phyloP scores from a whole-genome alignment of 1,284 basidiomycete species.

The Naganishia liquefaciens region DNA sequence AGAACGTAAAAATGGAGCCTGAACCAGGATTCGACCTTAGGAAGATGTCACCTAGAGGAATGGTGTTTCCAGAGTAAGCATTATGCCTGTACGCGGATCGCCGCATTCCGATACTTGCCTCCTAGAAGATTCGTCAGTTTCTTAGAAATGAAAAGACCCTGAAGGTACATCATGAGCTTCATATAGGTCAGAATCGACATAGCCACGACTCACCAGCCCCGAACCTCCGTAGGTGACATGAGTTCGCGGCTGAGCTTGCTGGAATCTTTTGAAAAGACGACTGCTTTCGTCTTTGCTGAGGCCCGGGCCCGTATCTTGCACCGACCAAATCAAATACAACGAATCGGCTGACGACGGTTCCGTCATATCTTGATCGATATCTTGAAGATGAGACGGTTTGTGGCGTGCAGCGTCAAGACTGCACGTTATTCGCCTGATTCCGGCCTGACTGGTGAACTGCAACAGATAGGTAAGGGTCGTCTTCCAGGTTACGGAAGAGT shows the following conservation, averaged over 20 bases:
- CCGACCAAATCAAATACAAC: constrained; percentile 35
- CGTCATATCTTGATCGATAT: not conserved
- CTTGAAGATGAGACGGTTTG: not conserved
- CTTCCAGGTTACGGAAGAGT: not conserved
- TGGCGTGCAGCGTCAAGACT: constrained; percentile 33
- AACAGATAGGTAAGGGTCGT: not conserved
- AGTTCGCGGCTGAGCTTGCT: constrained; percentile 38
- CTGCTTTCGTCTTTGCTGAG: constrained; percentile 36
- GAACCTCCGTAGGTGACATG: constrained; percentile 41
- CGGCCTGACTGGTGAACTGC: constrained; percentile 35
- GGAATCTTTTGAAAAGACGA: constrained; percentile 39
- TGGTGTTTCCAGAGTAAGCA: not conserved
- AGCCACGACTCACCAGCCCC: constrained; percentile 33
- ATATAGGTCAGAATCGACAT: not conserved
- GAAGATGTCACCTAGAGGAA: constrained; percentile 35
- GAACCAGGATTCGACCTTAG: constrained; percentile 34
- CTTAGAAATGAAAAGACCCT: constrained; percentile 40
- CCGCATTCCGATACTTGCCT: constrained; percentile 24
- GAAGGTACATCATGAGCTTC: not conserved
- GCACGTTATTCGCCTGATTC: constrained; percentile 34
- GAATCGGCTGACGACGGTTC: constrained; percentile 3
- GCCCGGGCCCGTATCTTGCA: constrained; percentile 38
- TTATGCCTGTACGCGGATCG: not conserved
- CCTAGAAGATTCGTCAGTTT: constrained; percentile 36
- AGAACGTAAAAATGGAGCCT: constrained; percentile 38